These are phyloP conservation scores for Penicillium crustosum DNA, from an alignment of 2,329 filamentous ascomycete genomes.

Conservation along the genomic window DNA sequence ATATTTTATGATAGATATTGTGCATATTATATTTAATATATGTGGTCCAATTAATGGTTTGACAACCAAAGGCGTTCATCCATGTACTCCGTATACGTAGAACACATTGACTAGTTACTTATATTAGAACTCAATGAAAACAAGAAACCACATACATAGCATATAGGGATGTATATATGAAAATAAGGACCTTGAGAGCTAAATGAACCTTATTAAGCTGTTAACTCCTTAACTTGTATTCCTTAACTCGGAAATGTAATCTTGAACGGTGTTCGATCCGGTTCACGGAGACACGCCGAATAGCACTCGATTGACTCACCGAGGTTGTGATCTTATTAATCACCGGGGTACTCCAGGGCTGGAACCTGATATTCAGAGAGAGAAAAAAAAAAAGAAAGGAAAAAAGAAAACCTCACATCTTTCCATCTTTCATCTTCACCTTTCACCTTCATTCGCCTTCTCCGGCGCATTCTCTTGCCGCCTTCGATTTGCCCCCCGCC, in stretches of 20 bases:
- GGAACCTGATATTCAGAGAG: not conserved
- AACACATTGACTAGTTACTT: not conserved
- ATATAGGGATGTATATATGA: not conserved
- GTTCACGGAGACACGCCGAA: conserved; percentile 7
- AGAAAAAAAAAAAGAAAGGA: too few relatives aligned
- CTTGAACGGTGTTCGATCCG: not conserved
- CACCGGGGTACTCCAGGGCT: not conserved
- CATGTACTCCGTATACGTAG: not conserved
- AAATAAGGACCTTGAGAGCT: not conserved
- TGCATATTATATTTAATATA: not conserved
- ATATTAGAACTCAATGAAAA: not conserved
- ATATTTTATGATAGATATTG: not conserved
- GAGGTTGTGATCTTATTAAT: conserved; percentile 20
- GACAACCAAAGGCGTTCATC: not conserved
- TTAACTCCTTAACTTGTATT: not conserved
- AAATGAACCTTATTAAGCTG: not conserved
- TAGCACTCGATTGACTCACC: conserved; percentile 25
- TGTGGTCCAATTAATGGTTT: not conserved
- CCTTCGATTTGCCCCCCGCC: conserved; percentile 18
- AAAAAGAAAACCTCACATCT: not conserved
- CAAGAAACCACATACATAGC: not conserved
- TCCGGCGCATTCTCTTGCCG: conserved; percentile 13
- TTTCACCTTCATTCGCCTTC: not conserved
- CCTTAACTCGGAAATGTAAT: not conserved
- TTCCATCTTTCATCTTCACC: not conserved